phyloP scores from a whole-genome alignment of 495 filamentous ascomycete species.

The Symbiotaphrina buchneri region DNA sequence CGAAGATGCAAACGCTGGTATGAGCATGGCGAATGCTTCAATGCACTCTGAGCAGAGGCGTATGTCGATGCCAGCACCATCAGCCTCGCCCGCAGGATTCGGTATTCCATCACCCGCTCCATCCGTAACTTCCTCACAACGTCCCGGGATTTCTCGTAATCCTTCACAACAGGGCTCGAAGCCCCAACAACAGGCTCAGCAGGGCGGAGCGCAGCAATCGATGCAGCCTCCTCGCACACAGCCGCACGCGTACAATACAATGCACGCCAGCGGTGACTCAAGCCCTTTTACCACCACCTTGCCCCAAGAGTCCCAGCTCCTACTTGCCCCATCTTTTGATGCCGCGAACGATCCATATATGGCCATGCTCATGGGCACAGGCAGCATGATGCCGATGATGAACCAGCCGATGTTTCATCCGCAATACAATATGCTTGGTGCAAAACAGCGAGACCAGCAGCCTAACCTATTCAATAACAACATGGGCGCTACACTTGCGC shows the following conservation, averaged over 20 bases:
- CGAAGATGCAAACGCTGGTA: too few relatives aligned
- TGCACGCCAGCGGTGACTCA: not conserved
- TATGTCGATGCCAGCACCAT: not conserved
- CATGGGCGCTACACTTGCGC: not conserved
- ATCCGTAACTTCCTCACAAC: not conserved
- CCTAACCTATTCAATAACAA: not conserved
- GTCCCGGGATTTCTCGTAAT: too few relatives aligned
- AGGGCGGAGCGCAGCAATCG: not conserved
- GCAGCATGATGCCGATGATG: not conserved
- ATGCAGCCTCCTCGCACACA: not conserved
- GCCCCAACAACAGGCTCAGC: not conserved
- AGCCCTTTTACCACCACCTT: slow-evolving; percentile 4
- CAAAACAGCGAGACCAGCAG: not conserved
- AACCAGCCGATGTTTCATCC: not conserved
- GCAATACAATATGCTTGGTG: not conserved
- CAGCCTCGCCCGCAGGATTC: not conserved
- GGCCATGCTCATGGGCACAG: slow-evolving; percentile 3
- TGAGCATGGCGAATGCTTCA: too few relatives aligned
- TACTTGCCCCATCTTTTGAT: slow-evolving; percentile 1
- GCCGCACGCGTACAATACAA: not conserved
- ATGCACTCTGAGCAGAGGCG: not conserved
- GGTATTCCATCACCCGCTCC: not conserved
- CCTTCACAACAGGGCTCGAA: too few relatives aligned
- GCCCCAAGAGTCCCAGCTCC: slow-evolving; percentile 4
- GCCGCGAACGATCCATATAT: not conserved